Base-by-base conservation (phyloP, 495 filamentous ascomycete species). In the Hyaloscypha hepaticicola region DNA sequence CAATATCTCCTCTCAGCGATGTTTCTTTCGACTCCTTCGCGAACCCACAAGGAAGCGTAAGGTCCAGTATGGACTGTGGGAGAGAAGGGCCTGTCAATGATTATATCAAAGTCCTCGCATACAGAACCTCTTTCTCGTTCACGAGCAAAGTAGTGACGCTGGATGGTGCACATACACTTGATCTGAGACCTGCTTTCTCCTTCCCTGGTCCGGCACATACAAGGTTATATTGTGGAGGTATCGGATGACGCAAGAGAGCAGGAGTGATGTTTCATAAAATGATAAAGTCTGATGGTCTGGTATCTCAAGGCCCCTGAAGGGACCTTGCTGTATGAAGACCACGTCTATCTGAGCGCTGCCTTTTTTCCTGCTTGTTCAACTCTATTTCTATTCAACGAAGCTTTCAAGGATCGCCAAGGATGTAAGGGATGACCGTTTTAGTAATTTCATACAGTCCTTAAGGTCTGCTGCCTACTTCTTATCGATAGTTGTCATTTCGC, bases 121-220 rank as follows among this genome's bases (percentile, higher is more conserved):
- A 74, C 68, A 71, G 68, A 74, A 27, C 67, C 61, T 61, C 68
- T 63, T 66, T 48, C 28, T 66, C 61, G 27, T 34, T 16, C 45
- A 34, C 24, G 72, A 77, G 74, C 72, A 21, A 61, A 58, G 59
- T 29, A 66, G 63, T 28, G 70, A 60, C 55, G 60, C 77, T 78
- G 79, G 60, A 72, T 85, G 82, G 80, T 61, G 69, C 60, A 59
- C 75, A 77, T 85, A 85, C 83, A 85, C 82, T 85, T 85, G 83
- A 84, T 80, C 82, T 83, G 82, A 85, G 74, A 71, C 68, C 29
- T 60, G 19, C 25, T 66, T 55, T 55, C 50, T 50, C 3, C 12
- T 45, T n/a, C 27, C 38, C 45, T 60, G 31, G 19, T 55, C 55
- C 14, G 25, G 16, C 6, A 8, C 14, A 25, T 57, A 3, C 26